These are phyloP conservation scores for Boletus edulis DNA, from an alignment of 768 basidiomycete genomes.

Conservation along the genomic window DNA sequence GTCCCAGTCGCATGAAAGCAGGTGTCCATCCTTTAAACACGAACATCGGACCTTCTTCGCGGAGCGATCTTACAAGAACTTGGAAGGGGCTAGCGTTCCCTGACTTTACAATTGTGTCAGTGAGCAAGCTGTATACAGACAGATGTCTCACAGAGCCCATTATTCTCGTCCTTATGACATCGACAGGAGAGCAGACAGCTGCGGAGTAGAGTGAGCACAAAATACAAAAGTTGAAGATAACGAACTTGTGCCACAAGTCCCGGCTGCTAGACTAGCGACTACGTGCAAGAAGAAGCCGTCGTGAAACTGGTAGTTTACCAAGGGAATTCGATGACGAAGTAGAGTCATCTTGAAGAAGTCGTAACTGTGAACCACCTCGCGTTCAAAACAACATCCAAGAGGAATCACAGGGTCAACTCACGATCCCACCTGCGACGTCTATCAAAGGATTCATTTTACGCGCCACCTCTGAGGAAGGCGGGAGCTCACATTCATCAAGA, in stretches of 20 bases:
- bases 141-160: slow-evolving; percentile 64
- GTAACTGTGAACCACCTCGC: slow-evolving; percentile 46
- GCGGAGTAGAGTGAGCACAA: slow-evolving; percentile 3
- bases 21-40: slow-evolving; percentile 91
- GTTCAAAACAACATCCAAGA: not conserved
- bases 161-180: slow-evolving; percentile 72
- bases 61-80: slow-evolving; percentile 57
- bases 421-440: slow-evolving; percentile 86
- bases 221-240: slow-evolving; percentile 2
- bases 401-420: slow-evolving; percentile 37
- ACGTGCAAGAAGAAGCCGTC: slow-evolving; percentile 70
- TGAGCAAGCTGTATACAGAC: not conserved
- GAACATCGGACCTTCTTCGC: slow-evolving; percentile 72
- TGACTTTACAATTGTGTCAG: slow-evolving; percentile 40
- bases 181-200: slow-evolving; percentile 80
- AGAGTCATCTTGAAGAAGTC: slow-evolving; percentile 70
- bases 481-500: slow-evolving; percentile 69
- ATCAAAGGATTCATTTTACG: slow-evolving; percentile 8
- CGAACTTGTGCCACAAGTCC: slow-evolving; percentile 76
- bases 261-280: slow-evolving; percentile 64
- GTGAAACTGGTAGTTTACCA: slow-evolving; percentile 57
- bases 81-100: slow-evolving; percentile 45
- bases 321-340: slow-evolving; percentile 49
- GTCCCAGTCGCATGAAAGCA: slow-evolving; percentile 79
- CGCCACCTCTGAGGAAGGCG: not conserved